Evolutionary conservation across 345 rosid genomes (phyloP).

Genomic region (Aquilaria malaccensis): DNA sequence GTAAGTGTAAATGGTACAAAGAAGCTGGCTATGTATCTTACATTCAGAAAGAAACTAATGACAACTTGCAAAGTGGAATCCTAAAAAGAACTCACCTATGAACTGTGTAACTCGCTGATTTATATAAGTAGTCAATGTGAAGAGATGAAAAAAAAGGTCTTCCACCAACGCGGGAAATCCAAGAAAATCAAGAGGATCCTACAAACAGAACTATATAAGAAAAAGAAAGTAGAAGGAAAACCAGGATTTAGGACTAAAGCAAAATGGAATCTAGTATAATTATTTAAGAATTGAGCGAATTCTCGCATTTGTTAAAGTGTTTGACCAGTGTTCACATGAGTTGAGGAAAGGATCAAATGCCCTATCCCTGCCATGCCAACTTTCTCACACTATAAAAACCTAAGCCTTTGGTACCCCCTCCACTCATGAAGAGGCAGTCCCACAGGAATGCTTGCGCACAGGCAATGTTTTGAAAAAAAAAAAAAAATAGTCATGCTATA

Average conservation of each 20-base stretch:
- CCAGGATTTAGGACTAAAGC: slow-evolving; percentile 7
- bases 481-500: background rate
- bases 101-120: slow-evolving; percentile 28
- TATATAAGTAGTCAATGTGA: slow-evolving; percentile 30
- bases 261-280: slow-evolving; percentile 5
- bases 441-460: background rate
- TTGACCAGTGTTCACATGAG: too few species aligned
- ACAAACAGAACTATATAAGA: slow-evolving; percentile 19
- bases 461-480: background rate
- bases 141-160: slow-evolving; percentile 27
- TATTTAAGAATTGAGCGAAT: background rate
- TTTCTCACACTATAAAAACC: too few species aligned
- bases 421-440: background rate
- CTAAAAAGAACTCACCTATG: slow-evolving; percentile 34
- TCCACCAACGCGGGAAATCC: slow-evolving; percentile 25
- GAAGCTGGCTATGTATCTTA: background rate
- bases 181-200: slow-evolving; percentile 22
- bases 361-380: too few species aligned
- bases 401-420: too few species aligned
- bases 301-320: background rate
- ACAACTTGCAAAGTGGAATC: background rate
- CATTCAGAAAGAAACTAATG: background rate
- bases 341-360: too few species aligned
- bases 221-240: slow-evolving; percentile 7
- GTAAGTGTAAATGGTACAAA: background rate